Base-by-base conservation (phyloP, 257 asterid species). In the Capsicum chinense region DNA sequence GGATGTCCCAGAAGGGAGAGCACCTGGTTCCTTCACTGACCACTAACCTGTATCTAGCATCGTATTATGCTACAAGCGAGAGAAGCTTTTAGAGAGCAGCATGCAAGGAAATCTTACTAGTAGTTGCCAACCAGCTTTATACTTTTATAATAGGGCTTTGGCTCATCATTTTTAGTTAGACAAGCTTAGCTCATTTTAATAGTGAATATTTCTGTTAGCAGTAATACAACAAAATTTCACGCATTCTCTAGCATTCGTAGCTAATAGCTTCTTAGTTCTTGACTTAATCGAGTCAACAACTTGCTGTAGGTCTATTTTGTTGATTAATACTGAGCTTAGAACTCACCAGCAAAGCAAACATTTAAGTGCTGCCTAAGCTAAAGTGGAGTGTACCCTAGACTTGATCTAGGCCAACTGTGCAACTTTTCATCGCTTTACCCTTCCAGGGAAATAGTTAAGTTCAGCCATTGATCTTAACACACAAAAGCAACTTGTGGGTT, bases 201-300 rank as follows among this genome's bases (percentile, higher is more conserved):
- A 67, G 48, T 67, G 50, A 35, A 67, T 67, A 35, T 67, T 67
- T 67, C 48, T 67, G 50, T 67, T 67, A 33, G 42, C 74, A 67
- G 74, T 48, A 35, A 67, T 67, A 67, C 74, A 67, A 67, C 12
- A 2, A 67, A 67, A 67, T 67, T 67, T 67, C 48, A 19, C 17
- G 74, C 74, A 33, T 35, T 66, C 73, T 66, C 74, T 67, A 35
- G 19, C 17, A 50, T 35, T 67, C 12, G 35, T 67, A 35, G 48
- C 11, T 35, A 67, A 66, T 67, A 67, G 74, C 74, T 67, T 67
- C 74, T 67, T 35, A 35, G 74, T 67, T 67, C 74, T 35, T 67
- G 19, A 67, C 74, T 14, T 35, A 67, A 66, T 17, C 5, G 73
- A 66, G 48, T 35, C 74, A 67, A 35, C 74, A 67, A 67, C 44